Conservation (phyloP, 2,329 filamentous ascomycete genomes). For the Colletotrichum lupini region DNA sequence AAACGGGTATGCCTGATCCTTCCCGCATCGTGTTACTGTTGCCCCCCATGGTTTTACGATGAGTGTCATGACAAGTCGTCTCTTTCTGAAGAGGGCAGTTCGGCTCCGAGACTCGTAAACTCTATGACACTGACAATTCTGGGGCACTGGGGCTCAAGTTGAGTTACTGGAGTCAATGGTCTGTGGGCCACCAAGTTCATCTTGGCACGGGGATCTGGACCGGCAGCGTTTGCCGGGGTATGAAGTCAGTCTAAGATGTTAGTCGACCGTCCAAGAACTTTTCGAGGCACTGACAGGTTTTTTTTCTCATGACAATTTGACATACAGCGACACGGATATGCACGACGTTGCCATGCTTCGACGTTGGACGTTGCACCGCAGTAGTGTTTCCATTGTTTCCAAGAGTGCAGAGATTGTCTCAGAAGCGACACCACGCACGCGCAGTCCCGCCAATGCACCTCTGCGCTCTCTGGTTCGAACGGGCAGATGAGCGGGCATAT, state of each 20-base stretch:
- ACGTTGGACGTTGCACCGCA: background rate
- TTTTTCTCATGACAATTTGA: background rate
- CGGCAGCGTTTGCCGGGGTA: background rate
- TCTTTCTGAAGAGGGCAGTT: background rate
- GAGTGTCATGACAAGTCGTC: background rate
- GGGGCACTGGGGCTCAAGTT: too few species aligned
- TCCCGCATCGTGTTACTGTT: background rate
- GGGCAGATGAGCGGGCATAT: background rate
- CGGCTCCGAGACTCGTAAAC: constrained; percentile 12
- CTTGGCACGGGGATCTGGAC: background rate
- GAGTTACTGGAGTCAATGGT: background rate
- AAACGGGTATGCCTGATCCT: constrained; percentile 2
- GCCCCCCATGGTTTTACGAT: background rate
- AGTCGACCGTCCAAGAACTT: background rate
- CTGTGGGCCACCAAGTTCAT: background rate
- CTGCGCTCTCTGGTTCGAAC: background rate
- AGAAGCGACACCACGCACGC: background rate
- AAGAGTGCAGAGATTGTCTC: background rate
- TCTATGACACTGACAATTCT: background rate
- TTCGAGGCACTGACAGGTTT: background rate
- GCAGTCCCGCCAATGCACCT: background rate
- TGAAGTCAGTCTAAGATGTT: background rate
- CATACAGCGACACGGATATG: background rate
- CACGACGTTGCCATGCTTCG: background rate
- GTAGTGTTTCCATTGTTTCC: background rate